Evolutionary conservation across 1,284 basidiomycete species (phyloP).

Genomic region (Cutaneotrichosporon cyanovorans): DNA sequence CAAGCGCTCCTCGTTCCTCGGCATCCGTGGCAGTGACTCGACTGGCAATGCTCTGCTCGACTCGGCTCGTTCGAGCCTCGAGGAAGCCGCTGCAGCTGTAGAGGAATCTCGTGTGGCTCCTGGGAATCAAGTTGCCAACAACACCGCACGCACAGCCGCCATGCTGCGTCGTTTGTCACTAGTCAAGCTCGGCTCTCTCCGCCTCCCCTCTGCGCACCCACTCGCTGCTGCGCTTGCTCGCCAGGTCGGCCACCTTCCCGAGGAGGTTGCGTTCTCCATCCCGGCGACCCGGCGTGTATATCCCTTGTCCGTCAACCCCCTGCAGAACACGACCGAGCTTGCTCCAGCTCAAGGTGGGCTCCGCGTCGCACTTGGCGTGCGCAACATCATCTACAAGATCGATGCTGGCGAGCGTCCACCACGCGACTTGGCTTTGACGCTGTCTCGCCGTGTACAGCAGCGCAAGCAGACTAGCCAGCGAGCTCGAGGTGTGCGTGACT

Average conservation of each 20-base stretch:
- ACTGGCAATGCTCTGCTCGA: constrained; percentile 6
- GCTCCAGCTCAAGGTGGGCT: constrained; percentile 30
- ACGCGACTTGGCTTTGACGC: no score
- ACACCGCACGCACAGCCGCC: constrained; percentile 14
- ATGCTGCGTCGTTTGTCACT: constrained; percentile 32
- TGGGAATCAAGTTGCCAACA: no score
- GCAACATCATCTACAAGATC: constrained; percentile 23
- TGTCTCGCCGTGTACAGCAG: background rate
- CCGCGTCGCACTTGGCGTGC: constrained; percentile 24
- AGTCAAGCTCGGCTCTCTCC: constrained; percentile 31
- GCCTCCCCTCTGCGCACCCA: constrained; percentile 39
- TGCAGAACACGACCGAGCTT: constrained; percentile 13
- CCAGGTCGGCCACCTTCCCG: constrained; percentile 32
- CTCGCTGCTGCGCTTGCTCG: constrained; percentile 28
- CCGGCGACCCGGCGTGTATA: constrained; percentile 33
- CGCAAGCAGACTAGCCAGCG: constrained; percentile 14
- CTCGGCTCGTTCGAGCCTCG: constrained; percentile 7
- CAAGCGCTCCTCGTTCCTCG: constrained; percentile 13
- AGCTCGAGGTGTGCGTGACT: constrained; percentile 33
- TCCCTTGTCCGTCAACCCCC: constrained; percentile 32
- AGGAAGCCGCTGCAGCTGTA: constrained; percentile 6
- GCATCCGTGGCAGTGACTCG: constrained; percentile 7
- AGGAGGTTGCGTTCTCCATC: constrained; percentile 37
- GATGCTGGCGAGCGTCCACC: constrained; percentile 27
- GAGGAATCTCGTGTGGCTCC: no score